These are phyloP conservation scores for Taiwanofungus camphoratus DNA, from an alignment of 1,284 basidiomycete genomes.

Conservation along the genomic window DNA sequence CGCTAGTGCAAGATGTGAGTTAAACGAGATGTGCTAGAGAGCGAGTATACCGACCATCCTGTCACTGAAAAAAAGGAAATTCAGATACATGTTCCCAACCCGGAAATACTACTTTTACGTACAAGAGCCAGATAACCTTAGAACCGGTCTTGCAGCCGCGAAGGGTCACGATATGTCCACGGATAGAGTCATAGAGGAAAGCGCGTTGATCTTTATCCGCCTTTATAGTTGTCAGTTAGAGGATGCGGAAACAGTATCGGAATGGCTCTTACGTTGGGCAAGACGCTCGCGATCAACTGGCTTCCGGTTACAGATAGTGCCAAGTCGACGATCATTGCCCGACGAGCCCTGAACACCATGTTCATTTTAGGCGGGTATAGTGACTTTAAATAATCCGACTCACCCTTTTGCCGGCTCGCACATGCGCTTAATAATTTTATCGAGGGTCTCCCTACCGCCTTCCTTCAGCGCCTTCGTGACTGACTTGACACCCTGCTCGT, in stretches of 20 bases:
- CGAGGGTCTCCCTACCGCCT: constrained; percentile 65
- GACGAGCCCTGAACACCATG: constrained; percentile 48
- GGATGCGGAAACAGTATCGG: not conserved
- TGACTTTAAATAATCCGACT: constrained; percentile 11
- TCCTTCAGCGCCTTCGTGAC: constrained; percentile 81
- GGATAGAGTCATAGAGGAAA: constrained; percentile 73
- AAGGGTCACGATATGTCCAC: constrained; percentile 78
- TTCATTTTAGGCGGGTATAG: not conserved
- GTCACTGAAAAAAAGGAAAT: constrained; percentile 29
- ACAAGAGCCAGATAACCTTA: constrained; percentile 86
- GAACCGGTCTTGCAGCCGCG: constrained; percentile 83
- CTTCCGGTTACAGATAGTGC: constrained; percentile 78
- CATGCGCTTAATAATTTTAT: constrained; percentile 69
- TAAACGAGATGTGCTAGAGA: constrained; percentile 4
- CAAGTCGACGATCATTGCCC: constrained; percentile 78
- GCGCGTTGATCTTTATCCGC: constrained; percentile 78
- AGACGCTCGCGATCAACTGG: constrained; percentile 71
- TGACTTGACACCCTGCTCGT: constrained; percentile 78
- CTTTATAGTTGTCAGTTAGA: constrained; percentile 28
- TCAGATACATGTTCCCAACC: constrained; percentile 4
- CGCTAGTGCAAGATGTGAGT: constrained; percentile 27
- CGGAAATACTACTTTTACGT: constrained; percentile 26
- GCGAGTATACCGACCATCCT: constrained; percentile 36
- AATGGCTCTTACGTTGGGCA: constrained; percentile 56
- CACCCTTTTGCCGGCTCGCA: constrained; percentile 77